Conservation (phyloP, 2,329 filamentous ascomycete genomes). For the Aspergillus sp. region DNA sequence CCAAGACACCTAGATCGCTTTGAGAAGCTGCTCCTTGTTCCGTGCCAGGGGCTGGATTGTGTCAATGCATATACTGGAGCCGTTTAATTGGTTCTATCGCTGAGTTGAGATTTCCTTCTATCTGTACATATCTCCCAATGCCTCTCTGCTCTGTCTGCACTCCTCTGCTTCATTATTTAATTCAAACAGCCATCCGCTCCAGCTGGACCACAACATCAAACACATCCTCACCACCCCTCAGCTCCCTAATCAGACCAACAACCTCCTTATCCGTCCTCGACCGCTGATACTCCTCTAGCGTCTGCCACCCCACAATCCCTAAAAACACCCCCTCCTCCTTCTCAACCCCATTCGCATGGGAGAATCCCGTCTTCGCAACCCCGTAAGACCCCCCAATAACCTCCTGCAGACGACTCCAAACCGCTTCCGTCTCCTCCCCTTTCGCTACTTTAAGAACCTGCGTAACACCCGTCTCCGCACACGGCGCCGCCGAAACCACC, state of each 20-base stretch:
- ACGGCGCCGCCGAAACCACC: not conserved
- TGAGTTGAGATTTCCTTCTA: not conserved
- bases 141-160: too few species aligned
- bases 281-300: not conserved
- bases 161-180: too few species aligned
- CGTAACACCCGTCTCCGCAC: not conserved
- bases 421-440: not conserved
- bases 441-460: not conserved
- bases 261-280: not conserved
- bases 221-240: not conserved
- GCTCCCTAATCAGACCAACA: not conserved
- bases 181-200: not conserved
- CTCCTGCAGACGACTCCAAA: not conserved
- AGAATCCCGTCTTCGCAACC: not conserved
- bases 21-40: slow-evolving; percentile 6
- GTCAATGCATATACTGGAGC: not conserved
- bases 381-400: not conserved
- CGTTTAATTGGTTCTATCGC: not conserved
- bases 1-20: slow-evolving; percentile 2
- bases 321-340: not conserved
- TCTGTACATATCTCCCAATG: too few species aligned
- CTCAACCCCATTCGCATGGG: not conserved
- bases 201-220: not conserved
- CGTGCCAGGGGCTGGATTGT: slow-evolving; percentile 3
- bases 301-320: not conserved